These are phyloP conservation scores for Lenwebbia sp. DNA, from an alignment of 345 rosid species.

Conservation along the genomic window DNA sequence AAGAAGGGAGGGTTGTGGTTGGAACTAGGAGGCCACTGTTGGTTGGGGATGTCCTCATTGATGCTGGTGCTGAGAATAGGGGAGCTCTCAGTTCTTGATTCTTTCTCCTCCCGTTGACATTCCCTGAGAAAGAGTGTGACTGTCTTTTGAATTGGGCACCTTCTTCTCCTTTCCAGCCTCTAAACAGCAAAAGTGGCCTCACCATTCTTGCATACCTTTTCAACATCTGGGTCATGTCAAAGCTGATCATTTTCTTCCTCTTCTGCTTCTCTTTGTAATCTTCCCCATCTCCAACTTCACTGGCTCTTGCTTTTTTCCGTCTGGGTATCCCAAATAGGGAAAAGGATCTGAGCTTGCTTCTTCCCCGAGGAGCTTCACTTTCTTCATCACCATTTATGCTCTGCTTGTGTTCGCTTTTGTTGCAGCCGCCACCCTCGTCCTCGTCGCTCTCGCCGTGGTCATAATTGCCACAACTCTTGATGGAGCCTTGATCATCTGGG, in stretches of 20 bases:
- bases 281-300: constrained; percentile 7
- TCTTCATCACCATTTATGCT: not conserved
- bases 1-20: constrained; percentile 17
- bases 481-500: constrained; percentile 15
- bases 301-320: constrained; percentile 41
- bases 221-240: constrained; percentile 41
- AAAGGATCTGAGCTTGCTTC: constrained; percentile 53
- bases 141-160: constrained; percentile 20
- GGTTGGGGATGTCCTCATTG: constrained; percentile 87
- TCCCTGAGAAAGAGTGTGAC: constrained; percentile 41
- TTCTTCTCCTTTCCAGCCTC: constrained; percentile 24
- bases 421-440: not conserved
- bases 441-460: not conserved
- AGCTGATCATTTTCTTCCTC: constrained; percentile 34
- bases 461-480: not conserved
- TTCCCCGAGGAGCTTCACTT: constrained; percentile 5
- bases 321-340: constrained; percentile 49
- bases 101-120: constrained; percentile 6
- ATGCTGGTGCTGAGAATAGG: constrained; percentile 75
- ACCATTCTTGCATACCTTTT: constrained; percentile 6
- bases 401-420: not conserved
- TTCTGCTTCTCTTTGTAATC: constrained; percentile 27
- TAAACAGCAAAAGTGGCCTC: constrained; percentile 33
- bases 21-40: constrained; percentile 63
- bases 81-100: constrained; percentile 11